Evolutionary conservation across 495 filamentous ascomycete genomes (phyloP), one percentile per base, ranked within the genome.

Genomic region (Tuber melanosporum): DNA sequence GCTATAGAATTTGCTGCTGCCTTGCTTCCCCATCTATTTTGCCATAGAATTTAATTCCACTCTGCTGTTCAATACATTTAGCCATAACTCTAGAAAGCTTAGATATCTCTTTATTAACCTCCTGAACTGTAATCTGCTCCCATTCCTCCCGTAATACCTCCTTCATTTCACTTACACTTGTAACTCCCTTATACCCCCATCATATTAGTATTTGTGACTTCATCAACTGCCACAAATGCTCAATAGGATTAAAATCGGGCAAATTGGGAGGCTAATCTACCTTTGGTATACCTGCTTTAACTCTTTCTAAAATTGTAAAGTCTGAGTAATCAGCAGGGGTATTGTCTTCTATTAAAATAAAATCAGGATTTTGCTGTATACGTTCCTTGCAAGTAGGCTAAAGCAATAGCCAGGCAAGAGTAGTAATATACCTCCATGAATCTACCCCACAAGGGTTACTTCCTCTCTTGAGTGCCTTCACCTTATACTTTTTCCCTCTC

Each of bases 51-150:
- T 52, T 72, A 17, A 14, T 77, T 20, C 70, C 70, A 32, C 46
- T 47, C 26, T 73, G 57, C 2, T 69, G 20, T 32, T 26, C 32
- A 42, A 76, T 71, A 70, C 69, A 76, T 36, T 41, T 19, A 44
- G 44, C 6, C 70, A 77, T 77, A n/a, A 79, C 74, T 15, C 20
- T 77, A 52, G 78, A 72, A n/a, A 77, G 66, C 22, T 72, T 74
- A 26, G 44, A 45, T 14, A 79, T 79, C 44, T 70, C 75, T n/a
- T n/a, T 77, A 69, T 77, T 79, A 32, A 77, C 72, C 32, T 79
- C 75, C 41, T 57, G 5, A 41, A 79, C 36, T 26, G 70, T 79
- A 36, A 79, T 71, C 20, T 36, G 32, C 12, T 77, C 70, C 69
- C 69, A 77, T 8, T 71, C 75, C 26, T 79, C 47, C 20, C 20